phyloP scores from a whole-genome alignment of 257 asterid genomes.

The Penstemon barbatus region DNA sequence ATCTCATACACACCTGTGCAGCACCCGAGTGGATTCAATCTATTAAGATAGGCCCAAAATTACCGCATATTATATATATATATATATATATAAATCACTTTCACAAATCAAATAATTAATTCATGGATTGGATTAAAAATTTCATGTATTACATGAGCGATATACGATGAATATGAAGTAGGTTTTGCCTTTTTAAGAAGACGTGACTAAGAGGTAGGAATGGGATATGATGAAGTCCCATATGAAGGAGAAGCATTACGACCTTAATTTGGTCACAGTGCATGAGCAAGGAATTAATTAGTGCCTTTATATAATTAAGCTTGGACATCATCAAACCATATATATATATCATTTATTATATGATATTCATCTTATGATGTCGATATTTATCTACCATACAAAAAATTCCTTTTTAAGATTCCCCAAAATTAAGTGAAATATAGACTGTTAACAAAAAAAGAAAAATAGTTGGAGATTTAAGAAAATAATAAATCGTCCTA shows the following conservation, averaged over 20 bases:
- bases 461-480: neutral
- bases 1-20: too few relatives aligned
- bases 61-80: too few relatives aligned
- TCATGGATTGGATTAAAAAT: too few relatives aligned
- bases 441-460: neutral
- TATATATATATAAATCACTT: too few relatives aligned
- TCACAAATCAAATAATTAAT: too few relatives aligned
- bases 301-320: conserved; percentile 15
- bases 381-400: conserved; percentile 35
- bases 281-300: conserved; percentile 17
- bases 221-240: conserved; percentile 31
- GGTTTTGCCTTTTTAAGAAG: too few relatives aligned
- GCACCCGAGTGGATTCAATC: too few relatives aligned
- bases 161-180: too few relatives aligned
- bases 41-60: too few relatives aligned
- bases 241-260: conserved; percentile 17
- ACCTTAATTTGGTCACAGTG: conserved; percentile 27
- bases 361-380: conserved; percentile 21
- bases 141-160: too few relatives aligned
- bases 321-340: conserved; percentile 37
- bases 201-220: conserved; percentile 28
- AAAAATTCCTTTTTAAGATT: conserved; percentile 13
- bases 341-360: neutral
- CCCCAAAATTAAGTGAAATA: neutral
- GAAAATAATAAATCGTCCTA: neutral